Percentiles rank a stretch among this genome's conserved stretches.
Evolutionary conservation across 768 basidiomycete species (phyloP).

Genomic region (Kwoniella shandongensis): DNA sequence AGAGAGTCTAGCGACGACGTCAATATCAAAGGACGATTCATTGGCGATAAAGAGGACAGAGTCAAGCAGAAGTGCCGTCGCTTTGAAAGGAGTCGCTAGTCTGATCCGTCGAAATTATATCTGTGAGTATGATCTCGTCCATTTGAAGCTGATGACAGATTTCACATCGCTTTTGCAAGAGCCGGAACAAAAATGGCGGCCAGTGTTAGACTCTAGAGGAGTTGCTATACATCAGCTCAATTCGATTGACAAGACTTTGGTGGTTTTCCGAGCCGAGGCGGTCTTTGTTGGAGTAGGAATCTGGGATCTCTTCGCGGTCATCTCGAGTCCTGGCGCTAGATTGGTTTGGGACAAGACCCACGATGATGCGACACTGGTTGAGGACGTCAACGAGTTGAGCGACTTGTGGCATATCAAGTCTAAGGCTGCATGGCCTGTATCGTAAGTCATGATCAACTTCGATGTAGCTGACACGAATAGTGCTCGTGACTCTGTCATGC

Average conservation of each 20-base stretch:
- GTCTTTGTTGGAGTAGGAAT: constrained; percentile 93
- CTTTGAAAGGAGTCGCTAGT: constrained; percentile 79
- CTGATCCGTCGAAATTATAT: constrained; percentile 91
- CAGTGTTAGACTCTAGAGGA: constrained; percentile 72
- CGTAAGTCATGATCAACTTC: constrained; percentile 61
- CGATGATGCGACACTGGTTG: constrained; percentile 79
- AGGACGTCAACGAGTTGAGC: constrained; percentile 74
- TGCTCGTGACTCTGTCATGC: constrained; percentile 82
- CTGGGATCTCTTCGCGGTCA: constrained; percentile 88
- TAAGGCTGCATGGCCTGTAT: constrained; percentile 88
- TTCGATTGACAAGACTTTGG: constrained; percentile 92
- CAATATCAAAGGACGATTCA: constrained; percentile 7
- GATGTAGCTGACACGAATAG: constrained; percentile 54
- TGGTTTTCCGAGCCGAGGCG: constrained; percentile 94
- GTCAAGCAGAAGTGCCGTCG: constrained; percentile 60
- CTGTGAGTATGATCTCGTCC: constrained; percentile 52
- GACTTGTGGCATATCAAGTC: constrained; percentile 92
- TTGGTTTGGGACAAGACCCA: constrained; percentile 85
- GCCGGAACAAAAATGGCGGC: constrained; percentile 96
- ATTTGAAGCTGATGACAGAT: constrained; percentile 54
- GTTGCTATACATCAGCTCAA: constrained; percentile 94
- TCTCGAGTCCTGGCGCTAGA: constrained; percentile 80
- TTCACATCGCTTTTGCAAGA: constrained; percentile 96
- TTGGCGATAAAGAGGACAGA: constrained; percentile 5
- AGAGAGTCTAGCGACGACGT: constrained; percentile 15